Evolutionary conservation across 148 eudicot species (phyloP).

Genomic region (Pharnaceum exiguum): DNA sequence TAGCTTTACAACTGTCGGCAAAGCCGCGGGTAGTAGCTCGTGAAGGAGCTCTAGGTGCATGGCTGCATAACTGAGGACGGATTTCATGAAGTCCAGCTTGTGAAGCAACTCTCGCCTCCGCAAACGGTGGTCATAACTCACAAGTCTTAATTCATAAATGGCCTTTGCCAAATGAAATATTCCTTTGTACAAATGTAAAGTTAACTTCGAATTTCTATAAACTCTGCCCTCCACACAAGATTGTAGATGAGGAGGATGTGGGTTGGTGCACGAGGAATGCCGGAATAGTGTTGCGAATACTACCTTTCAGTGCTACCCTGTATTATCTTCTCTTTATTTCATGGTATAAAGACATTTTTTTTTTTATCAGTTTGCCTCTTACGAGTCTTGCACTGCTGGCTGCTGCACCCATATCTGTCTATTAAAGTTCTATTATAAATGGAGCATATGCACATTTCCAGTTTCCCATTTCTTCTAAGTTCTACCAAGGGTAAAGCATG

Average conservation of each 20-base stretch:
- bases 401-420: too few species aligned
- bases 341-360: too few species aligned
- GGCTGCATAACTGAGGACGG: neutral
- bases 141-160: neutral
- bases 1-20: constrained; percentile 32
- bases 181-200: constrained; percentile 30
- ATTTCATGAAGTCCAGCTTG: neutral
- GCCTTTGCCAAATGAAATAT: neutral
- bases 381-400: too few species aligned
- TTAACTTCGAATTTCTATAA: constrained; percentile 2
- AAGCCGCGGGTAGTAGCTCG: constrained; percentile 21
- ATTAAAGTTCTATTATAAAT: too few species aligned
- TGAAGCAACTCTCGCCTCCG: constrained; percentile 1
- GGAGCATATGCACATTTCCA: too few species aligned
- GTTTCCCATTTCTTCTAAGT: too few species aligned
- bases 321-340: neutral
- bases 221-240: constrained; percentile 5
- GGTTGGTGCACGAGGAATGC: neutral
- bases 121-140: neutral
- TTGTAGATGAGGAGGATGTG: constrained; percentile 14
- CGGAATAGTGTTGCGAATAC: neutral
- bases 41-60: neutral
- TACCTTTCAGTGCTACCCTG: neutral
- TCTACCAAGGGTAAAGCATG: too few species aligned
- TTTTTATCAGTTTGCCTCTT: too few species aligned